Evolutionary conservation across 768 basidiomycete species (phyloP), one percentile per base, ranked within the genome.

Genomic region (Vararia minispora): DNA sequence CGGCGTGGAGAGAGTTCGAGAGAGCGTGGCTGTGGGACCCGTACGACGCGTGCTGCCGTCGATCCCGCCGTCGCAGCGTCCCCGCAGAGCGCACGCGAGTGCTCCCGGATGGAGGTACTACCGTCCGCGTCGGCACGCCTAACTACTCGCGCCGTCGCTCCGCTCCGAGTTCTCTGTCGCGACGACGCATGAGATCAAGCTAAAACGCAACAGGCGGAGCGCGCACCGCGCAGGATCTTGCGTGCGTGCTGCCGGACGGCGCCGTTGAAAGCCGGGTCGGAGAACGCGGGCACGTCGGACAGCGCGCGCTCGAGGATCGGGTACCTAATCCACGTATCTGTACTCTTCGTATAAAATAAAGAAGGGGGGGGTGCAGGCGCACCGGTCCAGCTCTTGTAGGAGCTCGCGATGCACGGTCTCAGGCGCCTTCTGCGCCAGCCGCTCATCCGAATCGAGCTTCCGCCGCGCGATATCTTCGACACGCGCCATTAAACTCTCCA

Each of bases 361-460:
- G n/a, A 7, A 7, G 14, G 21, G 30, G 17, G 14, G 25, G n/a
- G n/a, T n/a, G n/a, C n/a, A n/a, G n/a, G 47, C 58, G 45, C 31
- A 73, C 79, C 79, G 66, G 56, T 79, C 76, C 23, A 82, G 60
- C 51, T 83, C 78, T 28, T 79, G 77, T 59, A 76, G 66, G 6
- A 83, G 56, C 44, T 80, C 79, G 34, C 65, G 59, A 49, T 72
- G 64, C 14, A 72, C 57, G 6, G 57, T 55, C 4, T 79, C 78
- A 21, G 63, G 64, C 3, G 68, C 51, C 46, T 65, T 61, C 35
- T 65, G 62, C 12, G 68, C 58, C 29, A 79, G 51, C 40, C 68
- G 66, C 28, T 62, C 62, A 41, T 78, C 74, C 35, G 65, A 63
- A 11, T 42, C 52, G 28, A 82, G 56, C 32, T 70, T 64, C 40